A percentile compares a stretch with the other conserved stretches of the same genome.
Evolutionary conservation across 768 basidiomycete genomes (phyloP).

Genomic region (Suillus plorans): DNA sequence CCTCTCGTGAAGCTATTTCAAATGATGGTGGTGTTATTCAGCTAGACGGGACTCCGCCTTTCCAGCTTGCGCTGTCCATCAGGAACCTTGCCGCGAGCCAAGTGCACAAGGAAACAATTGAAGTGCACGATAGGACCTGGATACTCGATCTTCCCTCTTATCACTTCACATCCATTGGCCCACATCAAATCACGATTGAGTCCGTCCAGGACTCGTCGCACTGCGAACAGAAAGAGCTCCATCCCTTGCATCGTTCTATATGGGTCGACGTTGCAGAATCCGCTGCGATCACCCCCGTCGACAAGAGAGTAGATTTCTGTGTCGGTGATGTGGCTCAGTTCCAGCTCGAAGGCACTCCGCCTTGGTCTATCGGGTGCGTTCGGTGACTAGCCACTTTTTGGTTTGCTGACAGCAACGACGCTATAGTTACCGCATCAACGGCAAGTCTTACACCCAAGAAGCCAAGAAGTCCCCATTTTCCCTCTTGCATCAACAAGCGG

Average conservation of each 20-base stretch:
- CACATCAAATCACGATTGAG: conserved; percentile 78
- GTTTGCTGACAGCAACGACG: conserved; percentile 9
- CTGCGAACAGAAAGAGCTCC: conserved; percentile 73
- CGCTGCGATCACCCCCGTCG: conserved; percentile 86
- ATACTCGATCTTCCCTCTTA: conserved; percentile 69
- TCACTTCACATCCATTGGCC: conserved; percentile 74
- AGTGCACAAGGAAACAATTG: conserved; percentile 55
- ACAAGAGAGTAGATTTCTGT: conserved; percentile 78
- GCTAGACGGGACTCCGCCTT: conserved; percentile 85
- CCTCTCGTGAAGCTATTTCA: conserved; percentile 49
- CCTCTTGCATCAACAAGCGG: conserved; percentile 77
- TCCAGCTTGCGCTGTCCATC: conserved; percentile 71
- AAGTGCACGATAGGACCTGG: conserved; percentile 58
- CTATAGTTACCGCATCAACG: conserved; percentile 76
- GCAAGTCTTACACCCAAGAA: conserved; percentile 69
- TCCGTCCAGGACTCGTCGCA: conserved; percentile 76
- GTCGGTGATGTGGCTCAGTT: conserved; percentile 89
- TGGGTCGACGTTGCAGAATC: conserved; percentile 97
- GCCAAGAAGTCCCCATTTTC: conserved; percentile 83
- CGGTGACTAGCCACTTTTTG: conserved; percentile 4
- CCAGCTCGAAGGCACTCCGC: conserved; percentile 90
- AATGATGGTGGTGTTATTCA: conserved; percentile 59
- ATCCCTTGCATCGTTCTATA: conserved; percentile 58
- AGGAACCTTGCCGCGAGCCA: conserved; percentile 75
- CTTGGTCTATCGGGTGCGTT: conserved; percentile 83